phyloP scores from a whole-genome alignment of 2,329 filamentous ascomycete genomes.

The Trichoderma sp. region DNA sequence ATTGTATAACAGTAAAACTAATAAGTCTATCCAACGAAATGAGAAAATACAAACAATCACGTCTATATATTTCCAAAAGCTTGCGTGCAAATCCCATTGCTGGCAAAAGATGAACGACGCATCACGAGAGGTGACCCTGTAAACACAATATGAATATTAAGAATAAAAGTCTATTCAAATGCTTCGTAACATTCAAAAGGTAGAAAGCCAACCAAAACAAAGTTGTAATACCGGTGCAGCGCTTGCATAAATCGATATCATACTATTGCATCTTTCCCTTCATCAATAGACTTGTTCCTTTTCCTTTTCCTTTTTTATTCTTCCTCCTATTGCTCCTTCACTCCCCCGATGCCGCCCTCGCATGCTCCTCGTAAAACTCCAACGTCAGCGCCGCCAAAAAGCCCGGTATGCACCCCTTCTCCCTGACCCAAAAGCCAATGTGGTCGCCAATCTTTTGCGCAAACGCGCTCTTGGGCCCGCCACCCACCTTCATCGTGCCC shows the following conservation, averaged over 20 bases:
- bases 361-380: slow-evolving; percentile 82
- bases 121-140: not conserved
- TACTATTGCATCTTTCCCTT: not conserved
- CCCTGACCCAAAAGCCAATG: slow-evolving; percentile 95
- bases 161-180: not conserved
- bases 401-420: slow-evolving; percentile 89
- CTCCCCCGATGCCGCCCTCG: slow-evolving; percentile 24
- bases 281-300: not conserved
- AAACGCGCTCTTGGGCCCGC: slow-evolving; percentile 84
- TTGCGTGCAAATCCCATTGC: not conserved
- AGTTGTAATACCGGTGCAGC: slow-evolving; percentile 1
- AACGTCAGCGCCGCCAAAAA: slow-evolving; percentile 88
- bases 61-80: not conserved
- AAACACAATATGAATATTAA: not conserved
- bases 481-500: slow-evolving; percentile 97
- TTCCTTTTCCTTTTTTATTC: not conserved
- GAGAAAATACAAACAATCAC: not conserved
- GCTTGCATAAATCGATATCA: slow-evolving; percentile 17
- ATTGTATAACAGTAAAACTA: too few relatives aligned
- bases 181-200: not conserved
- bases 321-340: not conserved
- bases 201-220: not conserved
- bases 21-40: not conserved
- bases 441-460: slow-evolving; percentile 80
- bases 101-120: not conserved